phyloP scores from a whole-genome alignment of 768 basidiomycete species.

The Termitomyces titanicus region DNA sequence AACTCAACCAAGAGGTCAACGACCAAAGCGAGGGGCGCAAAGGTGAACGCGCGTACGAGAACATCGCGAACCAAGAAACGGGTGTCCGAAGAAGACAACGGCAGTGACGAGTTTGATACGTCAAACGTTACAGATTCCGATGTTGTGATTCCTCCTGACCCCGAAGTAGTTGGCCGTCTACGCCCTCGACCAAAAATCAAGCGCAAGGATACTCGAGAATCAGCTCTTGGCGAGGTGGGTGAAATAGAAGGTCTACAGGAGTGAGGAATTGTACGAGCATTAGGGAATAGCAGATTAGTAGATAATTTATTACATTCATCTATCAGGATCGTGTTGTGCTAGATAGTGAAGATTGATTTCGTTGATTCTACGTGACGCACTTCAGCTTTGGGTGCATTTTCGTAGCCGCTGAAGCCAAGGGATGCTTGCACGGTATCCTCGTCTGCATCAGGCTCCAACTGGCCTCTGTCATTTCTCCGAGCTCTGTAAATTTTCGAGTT shows the following conservation, averaged over 20 bases:
- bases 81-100: neutral
- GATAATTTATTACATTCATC: constrained; percentile 8
- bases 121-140: neutral
- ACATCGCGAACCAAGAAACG: constrained; percentile 11
- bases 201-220: neutral
- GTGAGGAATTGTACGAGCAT: neutral
- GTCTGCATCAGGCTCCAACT: constrained; percentile 86
- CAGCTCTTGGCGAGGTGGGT: neutral
- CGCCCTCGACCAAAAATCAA: constrained; percentile 32
- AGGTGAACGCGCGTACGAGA: constrained; percentile 1
- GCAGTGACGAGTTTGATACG: constrained; percentile 1
- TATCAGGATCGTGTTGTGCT: constrained; percentile 3
- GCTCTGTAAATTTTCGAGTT: constrained; percentile 49
- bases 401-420: constrained; percentile 68
- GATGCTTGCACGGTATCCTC: constrained; percentile 79
- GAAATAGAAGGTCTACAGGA: neutral
- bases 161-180: constrained; percentile 21
- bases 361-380: constrained; percentile 12
- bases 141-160: constrained; percentile 16
- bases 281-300: neutral
- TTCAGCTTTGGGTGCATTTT: constrained; percentile 44
- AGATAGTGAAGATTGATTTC: neutral
- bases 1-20: constrained; percentile 4
- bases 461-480: constrained; percentile 78
- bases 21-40: constrained; percentile 8